These are phyloP conservation scores for Spathaspora girioi DNA, from an alignment of 805 yeast species.

Conservation along the genomic window DNA sequence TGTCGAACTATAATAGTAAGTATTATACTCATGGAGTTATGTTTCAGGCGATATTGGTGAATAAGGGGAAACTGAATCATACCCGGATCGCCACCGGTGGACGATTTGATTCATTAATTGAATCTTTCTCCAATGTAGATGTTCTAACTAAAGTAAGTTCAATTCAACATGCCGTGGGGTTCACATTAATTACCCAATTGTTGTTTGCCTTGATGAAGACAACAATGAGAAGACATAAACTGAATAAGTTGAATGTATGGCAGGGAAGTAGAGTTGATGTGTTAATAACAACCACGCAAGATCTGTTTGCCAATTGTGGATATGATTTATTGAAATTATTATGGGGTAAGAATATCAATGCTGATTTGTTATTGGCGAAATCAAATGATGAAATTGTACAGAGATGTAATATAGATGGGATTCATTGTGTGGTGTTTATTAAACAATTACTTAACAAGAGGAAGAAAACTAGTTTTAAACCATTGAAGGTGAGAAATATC, in stretches of 20 bases:
- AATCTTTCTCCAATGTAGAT: slow-evolving; percentile 54
- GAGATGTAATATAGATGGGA: slow-evolving; percentile 58
- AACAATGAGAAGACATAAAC: slow-evolving; percentile 16
- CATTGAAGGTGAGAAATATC: slow-evolving; percentile 67
- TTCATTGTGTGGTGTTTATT: slow-evolving; percentile 72
- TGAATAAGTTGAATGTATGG: slow-evolving; percentile 12
- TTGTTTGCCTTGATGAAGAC: slow-evolving; percentile 35
- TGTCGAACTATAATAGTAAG: slow-evolving; percentile 76
- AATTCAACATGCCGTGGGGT: slow-evolving; percentile 68
- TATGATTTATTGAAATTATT: slow-evolving; percentile 57
- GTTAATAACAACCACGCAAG: slow-evolving; percentile 66
- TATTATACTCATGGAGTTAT: slow-evolving; percentile 80
- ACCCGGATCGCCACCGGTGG: slow-evolving; percentile 84
- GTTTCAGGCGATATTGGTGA: slow-evolving; percentile 75
- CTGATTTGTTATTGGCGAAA: slow-evolving; percentile 49
- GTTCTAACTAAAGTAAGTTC: slow-evolving; percentile 10
- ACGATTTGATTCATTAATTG: slow-evolving; percentile 74
- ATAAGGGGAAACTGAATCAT: slow-evolving; percentile 45
- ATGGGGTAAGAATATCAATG: slow-evolving; percentile 77
- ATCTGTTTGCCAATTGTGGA: slow-evolving; percentile 48
- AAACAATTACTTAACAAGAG: slow-evolving; percentile 58
- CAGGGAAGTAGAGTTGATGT: slow-evolving; percentile 67
- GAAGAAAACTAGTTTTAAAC: slow-evolving; percentile 49
- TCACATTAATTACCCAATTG: slow-evolving; percentile 61
- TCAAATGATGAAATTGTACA: slow-evolving; percentile 54